Base-by-base conservation (phyloP, 2,329 filamentous ascomycete species). In the Sclerotinia subarctica region DNA sequence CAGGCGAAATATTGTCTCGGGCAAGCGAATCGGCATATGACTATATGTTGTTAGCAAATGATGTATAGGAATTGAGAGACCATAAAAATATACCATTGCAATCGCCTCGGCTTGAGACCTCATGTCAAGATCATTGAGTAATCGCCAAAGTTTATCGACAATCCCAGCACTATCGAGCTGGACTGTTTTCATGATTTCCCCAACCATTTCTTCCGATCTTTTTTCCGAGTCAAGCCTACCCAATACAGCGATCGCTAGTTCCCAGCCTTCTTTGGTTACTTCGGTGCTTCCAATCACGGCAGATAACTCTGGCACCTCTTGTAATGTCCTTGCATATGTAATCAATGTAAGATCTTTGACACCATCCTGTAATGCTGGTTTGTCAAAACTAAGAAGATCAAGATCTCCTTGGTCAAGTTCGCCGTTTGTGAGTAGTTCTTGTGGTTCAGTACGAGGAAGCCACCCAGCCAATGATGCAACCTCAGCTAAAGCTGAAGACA, bases 391-490 rank as follows among this genome's bases (percentile, higher is more conserved):
- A 17, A 98, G 82, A 13, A 97, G 86, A 80, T 95, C 91, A 56
- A 97, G 81, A 75, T 97, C 94, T 70, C 93, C 90, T 79, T 91
- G 87, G 74, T 94, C 93, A 68, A 96, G 86, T 32, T 88, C 89
- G 11, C 69, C 76, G 73, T 91, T 84, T 8, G 80, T 81, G 49
- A 86, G 81, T 58, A 88, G 79, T 71, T 82, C 83, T 42, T 83
- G 81, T 8, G 83, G 79, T 66, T 84, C 81, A 42, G 84, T 82
- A 35, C 84, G 82, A 32, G 90, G 88, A 56, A 97, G 83, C 94
- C 94, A 98, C 56, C 89, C 88, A 11, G 90, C 93, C 35, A 92
- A 82, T n/a, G 88, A 90, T 15, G 92, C 93, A 68, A 98, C 83
- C 78, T 98, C 94, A 4, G 91, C 90, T 21, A 95, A 87, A 7